Conservation (phyloP, 495 filamentous ascomycete genomes). For the Aspergillus kassunensis region DNA sequence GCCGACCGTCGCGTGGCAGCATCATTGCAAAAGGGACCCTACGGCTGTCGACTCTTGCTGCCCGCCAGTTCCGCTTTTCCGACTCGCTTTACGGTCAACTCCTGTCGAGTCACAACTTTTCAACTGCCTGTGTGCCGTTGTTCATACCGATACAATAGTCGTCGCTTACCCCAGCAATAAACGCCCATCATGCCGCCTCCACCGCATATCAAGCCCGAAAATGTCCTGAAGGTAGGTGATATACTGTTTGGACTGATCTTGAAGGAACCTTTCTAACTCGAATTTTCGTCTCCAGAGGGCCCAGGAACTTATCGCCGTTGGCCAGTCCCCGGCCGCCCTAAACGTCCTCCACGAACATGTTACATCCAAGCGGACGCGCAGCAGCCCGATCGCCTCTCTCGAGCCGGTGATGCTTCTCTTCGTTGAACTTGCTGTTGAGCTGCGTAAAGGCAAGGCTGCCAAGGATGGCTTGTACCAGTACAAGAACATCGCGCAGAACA, state of each 20-base stretch:
- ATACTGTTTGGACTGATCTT: background rate
- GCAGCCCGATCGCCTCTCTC: slow-evolving; percentile 91
- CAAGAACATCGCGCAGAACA: slow-evolving; percentile 99
- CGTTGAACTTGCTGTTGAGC: slow-evolving; percentile 92
- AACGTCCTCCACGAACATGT: slow-evolving; percentile 98
- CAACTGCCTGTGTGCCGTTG: slow-evolving; percentile 10
- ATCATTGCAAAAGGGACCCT: slow-evolving; percentile 17
- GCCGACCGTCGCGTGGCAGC: slow-evolving; percentile 43
- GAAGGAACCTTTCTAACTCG: slow-evolving; percentile 1
- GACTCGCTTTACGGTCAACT: slow-evolving; percentile 6
- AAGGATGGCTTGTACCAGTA: slow-evolving; percentile 99
- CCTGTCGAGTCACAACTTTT: slow-evolving; percentile 4
- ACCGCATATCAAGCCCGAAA: slow-evolving; percentile 95
- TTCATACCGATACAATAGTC: slow-evolving; percentile 6
- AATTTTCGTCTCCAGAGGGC: slow-evolving; percentile 55
- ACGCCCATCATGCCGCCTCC: slow-evolving; percentile 81
- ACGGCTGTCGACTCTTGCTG: slow-evolving; percentile 22
- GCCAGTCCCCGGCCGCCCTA: slow-evolving; percentile 86
- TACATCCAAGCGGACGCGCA: slow-evolving; percentile 93
- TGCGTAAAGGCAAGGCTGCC: slow-evolving; percentile 94
- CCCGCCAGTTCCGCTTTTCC: slow-evolving; percentile 22
- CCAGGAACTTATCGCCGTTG: slow-evolving; percentile 96
- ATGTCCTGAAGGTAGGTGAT: slow-evolving; percentile 79
- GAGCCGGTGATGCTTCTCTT: slow-evolving; percentile 98
- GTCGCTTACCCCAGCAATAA: slow-evolving; percentile 13